Conservation (phyloP, 2,329 filamentous ascomycete genomes). For the Pestalotiopsis sp. region DNA sequence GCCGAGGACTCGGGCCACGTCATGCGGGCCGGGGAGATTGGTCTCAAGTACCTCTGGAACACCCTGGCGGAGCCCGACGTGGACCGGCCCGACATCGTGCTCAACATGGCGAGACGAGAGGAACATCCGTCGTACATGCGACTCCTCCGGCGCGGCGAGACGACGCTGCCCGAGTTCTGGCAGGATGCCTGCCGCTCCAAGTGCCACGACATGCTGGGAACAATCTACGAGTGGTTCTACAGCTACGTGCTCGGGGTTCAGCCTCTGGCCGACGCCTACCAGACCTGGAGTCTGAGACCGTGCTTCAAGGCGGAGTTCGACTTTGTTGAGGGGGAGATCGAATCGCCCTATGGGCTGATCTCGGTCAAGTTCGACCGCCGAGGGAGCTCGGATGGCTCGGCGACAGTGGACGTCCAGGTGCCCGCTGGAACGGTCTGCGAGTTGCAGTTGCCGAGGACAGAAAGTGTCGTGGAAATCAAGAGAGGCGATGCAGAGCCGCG, state of each 20-base stretch:
- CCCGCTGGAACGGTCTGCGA: constrained; percentile 2
- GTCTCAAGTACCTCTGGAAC: constrained; percentile 44
- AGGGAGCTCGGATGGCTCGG: constrained; percentile 1
- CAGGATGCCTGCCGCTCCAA: constrained; percentile 45
- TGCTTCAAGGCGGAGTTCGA: constrained; percentile 43
- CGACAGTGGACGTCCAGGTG: not conserved
- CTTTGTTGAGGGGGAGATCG: constrained; percentile 37
- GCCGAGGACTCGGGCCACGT: constrained; percentile 29
- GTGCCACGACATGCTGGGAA: constrained; percentile 51
- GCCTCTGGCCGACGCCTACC: constrained; percentile 39
- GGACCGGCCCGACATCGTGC: constrained; percentile 41
- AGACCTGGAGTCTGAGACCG: constrained; percentile 40
- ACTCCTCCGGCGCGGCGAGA: constrained; percentile 46
- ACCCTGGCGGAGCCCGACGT: constrained; percentile 37
- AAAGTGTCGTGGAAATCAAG: not conserved
- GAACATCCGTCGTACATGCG: constrained; percentile 52
- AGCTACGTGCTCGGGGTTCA: constrained; percentile 41
- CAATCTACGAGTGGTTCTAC: constrained; percentile 52
- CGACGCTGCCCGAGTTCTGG: constrained; percentile 46
- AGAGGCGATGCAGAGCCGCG: not conserved
- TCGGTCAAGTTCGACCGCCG: constrained; percentile 23
- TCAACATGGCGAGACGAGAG: constrained; percentile 47
- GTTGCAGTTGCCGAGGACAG: not conserved
- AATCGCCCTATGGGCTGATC: constrained; percentile 42
- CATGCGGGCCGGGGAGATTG: constrained; percentile 44